A percentile compares a stretch with the other conserved stretches of the same genome.
Evolutionary conservation across 2,329 filamentous ascomycete species (phyloP).

Genomic region (Fusarium virguliforme): DNA sequence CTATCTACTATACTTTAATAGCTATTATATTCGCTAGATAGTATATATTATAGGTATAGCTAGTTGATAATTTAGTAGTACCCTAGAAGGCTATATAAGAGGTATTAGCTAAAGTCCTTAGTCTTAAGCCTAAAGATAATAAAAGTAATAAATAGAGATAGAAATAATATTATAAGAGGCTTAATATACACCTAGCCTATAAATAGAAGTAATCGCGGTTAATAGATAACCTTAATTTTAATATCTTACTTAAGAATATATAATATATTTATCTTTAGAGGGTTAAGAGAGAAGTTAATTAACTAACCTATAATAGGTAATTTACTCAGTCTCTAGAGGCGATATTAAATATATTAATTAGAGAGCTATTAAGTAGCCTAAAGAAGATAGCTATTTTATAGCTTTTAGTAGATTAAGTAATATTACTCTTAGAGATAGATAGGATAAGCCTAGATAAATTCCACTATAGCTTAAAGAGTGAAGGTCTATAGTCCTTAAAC

Average conservation of each 20-base stretch:
- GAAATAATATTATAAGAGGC: slow-evolving; percentile 15
- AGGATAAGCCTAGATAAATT: background rate
- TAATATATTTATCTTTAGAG: background rate
- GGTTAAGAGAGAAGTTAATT: background rate
- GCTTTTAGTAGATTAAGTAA: background rate
- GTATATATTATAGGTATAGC: background rate
- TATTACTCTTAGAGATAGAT: background rate
- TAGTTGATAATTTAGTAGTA: background rate
- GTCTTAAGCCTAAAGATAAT: slow-evolving; percentile 15
- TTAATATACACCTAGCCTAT: slow-evolving; percentile 15
- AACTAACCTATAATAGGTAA: background rate
- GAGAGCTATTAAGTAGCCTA: background rate
- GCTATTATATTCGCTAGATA: slow-evolving; percentile 2
- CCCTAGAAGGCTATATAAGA: background rate
- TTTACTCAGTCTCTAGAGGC: background rate
- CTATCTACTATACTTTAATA: background rate
- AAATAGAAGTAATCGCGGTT: slow-evolving; percentile 24
- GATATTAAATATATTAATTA: background rate
- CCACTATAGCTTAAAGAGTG: background rate
- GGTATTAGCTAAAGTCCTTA: slow-evolving; percentile 1
- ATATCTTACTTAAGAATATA: background rate
- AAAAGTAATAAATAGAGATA: background rate
- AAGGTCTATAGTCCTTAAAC: background rate
- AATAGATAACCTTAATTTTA: background rate
- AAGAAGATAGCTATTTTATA: background rate